Base-by-base conservation (phyloP, 2,329 filamentous ascomycete species). In the Botrytis galanthina region DNA sequence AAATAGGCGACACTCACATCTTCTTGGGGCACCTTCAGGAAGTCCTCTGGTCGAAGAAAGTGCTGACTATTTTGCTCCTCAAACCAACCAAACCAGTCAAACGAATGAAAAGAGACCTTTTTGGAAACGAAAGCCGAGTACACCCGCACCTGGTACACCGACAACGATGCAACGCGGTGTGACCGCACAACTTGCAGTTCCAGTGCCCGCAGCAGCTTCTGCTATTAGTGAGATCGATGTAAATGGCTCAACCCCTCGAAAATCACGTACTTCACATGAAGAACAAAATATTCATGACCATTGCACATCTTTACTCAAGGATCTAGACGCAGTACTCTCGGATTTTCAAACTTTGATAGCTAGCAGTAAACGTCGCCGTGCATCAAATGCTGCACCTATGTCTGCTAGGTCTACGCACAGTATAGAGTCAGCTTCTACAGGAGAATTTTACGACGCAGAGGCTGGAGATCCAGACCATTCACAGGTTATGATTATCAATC, bases 381-480 rank as follows among this genome's bases (percentile, higher is more conserved):
- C 88, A 72, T 87, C 87, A 20, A 70, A 54, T 59, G 37, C 57
- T 9, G 82, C 84, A 20, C 86, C 90, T 9, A 78, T 83, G 32
- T 86, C 89, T 12, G 82, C 87, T 6, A 84, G 82, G 77, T 62
- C 82, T 77, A 69, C 54, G 37, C 86, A 87, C 79, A 97, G 94
- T 79, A 89, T 97, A 71, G 95, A 97, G 75, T 97, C 94, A 0
- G 87, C 91, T 44, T 87, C 88, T 35, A 92, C 93, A 2, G 93
- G 97, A 73, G 95, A 98, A 81, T 99, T 98, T 83, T 99, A 98
- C 78, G 96, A 99, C 81, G 96, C 96, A 1, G 90, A 92, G 79
- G 91, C 90, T 70, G 90, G 88, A 26, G 88, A 88, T 77, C 78
- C 77, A n/a, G 85, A 83, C 37, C 82, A 81, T 42, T 90, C 91